Evolutionary conservation across 208 protist species (phyloP).

Genomic region (Trypanosoma rangeli): DNA sequence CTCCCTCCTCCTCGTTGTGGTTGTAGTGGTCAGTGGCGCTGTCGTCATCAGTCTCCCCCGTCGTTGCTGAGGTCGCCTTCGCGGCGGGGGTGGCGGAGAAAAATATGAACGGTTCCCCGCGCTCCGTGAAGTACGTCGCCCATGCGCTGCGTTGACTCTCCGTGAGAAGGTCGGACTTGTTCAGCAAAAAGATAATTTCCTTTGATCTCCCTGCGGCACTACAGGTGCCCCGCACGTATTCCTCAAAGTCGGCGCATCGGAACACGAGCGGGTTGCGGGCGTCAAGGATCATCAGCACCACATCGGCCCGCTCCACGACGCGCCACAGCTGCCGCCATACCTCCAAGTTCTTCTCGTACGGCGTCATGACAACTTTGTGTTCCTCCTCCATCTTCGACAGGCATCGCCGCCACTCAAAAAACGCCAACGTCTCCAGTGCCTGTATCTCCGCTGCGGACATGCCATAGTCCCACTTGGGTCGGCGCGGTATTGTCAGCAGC

Average conservation of each 20-base stretch:
- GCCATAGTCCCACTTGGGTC: conserved; percentile 79
- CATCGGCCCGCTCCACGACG: conserved; percentile 95
- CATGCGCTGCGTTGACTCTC: conserved; percentile 90
- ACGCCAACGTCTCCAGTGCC: conserved; percentile 71
- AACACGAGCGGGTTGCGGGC: conserved; percentile 98
- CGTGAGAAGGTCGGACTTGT: conserved; percentile 99
- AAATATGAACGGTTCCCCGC: conserved; percentile 91
- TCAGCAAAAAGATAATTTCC: conserved; percentile 94
- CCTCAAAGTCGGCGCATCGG: conserved; percentile 83
- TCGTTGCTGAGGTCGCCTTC: neutral
- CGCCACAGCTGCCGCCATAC: conserved; percentile 99
- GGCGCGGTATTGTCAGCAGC: conserved; percentile 78
- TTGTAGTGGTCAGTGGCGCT: too few species aligned
- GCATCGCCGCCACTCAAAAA: conserved; percentile 89
- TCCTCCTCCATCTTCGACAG: conserved; percentile 93
- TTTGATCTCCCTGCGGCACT: conserved; percentile 66
- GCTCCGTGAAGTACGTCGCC: conserved; percentile 90
- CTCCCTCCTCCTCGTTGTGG: neutral
- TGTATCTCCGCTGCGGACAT: conserved; percentile 71
- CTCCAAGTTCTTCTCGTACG: conserved; percentile 99
- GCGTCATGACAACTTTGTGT: conserved; percentile 94
- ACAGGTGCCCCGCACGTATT: conserved; percentile 86
- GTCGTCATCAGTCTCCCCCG: conserved; percentile 1
- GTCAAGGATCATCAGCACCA: conserved; percentile 96
- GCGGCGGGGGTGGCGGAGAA: conserved; percentile 75